phyloP scores from a whole-genome alignment of 148 eudicot species.

The Cornus controversa region DNA sequence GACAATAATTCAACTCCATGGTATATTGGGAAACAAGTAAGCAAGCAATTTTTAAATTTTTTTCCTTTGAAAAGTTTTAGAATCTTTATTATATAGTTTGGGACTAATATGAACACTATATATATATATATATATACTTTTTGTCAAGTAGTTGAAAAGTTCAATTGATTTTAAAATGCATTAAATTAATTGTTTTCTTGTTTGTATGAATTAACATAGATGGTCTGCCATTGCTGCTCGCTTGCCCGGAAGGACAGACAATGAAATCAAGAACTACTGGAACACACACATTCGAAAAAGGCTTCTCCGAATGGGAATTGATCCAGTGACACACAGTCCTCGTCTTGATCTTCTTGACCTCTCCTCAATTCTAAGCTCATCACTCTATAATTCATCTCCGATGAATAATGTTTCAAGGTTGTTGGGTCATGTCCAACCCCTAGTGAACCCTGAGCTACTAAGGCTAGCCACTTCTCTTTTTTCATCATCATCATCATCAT shows the following conservation, averaged over 20 bases:
- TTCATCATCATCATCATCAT: no score
- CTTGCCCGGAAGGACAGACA: constrained; percentile 91
- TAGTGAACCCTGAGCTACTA: constrained; percentile 62
- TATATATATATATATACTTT: no score
- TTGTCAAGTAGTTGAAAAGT: neutral
- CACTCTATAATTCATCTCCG: constrained; percentile 46
- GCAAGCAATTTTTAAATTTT: constrained; percentile 37
- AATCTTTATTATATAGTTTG: neutral
- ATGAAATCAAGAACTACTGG: constrained; percentile 95
- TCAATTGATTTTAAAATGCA: no score
- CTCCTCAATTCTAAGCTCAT: constrained; percentile 52
- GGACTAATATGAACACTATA: no score
- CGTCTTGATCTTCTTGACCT: constrained; percentile 81
- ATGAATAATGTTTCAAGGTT: constrained; percentile 62
- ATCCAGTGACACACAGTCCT: constrained; percentile 93
- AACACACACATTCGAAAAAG: constrained; percentile 86
- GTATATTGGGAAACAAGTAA: constrained; percentile 94
- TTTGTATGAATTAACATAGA: constrained; percentile 34
- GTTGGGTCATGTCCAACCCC: constrained; percentile 44
- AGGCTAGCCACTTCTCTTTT: constrained; percentile 66
- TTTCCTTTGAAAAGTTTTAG: neutral
- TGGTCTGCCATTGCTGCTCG: constrained; percentile 97
- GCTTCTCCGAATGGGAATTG: constrained; percentile 88
- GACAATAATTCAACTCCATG: constrained; percentile 85
- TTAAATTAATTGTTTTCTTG: neutral